phyloP scores from a whole-genome alignment of 768 basidiomycete species.

The Leccinum longicurvipes region DNA sequence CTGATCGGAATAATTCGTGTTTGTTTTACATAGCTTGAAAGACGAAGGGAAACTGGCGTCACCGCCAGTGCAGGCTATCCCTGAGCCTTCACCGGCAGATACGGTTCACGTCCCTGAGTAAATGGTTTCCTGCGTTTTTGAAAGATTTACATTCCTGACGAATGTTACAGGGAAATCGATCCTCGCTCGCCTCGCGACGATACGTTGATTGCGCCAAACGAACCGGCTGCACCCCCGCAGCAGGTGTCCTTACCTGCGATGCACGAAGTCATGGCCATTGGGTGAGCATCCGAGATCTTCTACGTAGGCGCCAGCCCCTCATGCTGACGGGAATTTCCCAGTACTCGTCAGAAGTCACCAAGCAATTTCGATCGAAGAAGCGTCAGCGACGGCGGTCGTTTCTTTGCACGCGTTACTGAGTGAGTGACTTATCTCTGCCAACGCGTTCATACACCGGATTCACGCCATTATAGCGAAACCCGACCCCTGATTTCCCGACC shows the following conservation, averaged over 20 bases:
- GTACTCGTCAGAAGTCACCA: conserved; percentile 18
- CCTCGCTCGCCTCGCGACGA: conserved; percentile 35
- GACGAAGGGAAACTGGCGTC: conserved; percentile 25
- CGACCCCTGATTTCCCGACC: conserved; percentile 47
- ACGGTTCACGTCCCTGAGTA: conserved; percentile 32
- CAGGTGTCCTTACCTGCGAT: conserved; percentile 32
- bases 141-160: not conserved
- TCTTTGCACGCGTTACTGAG: conserved; percentile 19
- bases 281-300: conserved; percentile 10
- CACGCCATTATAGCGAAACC: conserved; percentile 42
- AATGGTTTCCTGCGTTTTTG: not conserved
- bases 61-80: conserved; percentile 6
- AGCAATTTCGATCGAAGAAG: conserved; percentile 15
- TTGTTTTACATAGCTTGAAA: conserved; percentile 6
- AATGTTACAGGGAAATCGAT: conserved; percentile 15
- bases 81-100: conserved; percentile 25
- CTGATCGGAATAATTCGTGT: not conserved
- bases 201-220: conserved; percentile 15
- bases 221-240: conserved; percentile 12
- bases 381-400: conserved; percentile 12
- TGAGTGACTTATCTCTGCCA: conserved; percentile 11
- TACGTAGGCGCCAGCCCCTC: too few species aligned
- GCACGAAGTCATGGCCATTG: conserved; percentile 31
- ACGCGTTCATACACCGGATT: not conserved
- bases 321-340: conserved; percentile 2